Base-by-base conservation (phyloP, 1,284 basidiomycete genomes). In the Trichosporon sp. region DNA sequence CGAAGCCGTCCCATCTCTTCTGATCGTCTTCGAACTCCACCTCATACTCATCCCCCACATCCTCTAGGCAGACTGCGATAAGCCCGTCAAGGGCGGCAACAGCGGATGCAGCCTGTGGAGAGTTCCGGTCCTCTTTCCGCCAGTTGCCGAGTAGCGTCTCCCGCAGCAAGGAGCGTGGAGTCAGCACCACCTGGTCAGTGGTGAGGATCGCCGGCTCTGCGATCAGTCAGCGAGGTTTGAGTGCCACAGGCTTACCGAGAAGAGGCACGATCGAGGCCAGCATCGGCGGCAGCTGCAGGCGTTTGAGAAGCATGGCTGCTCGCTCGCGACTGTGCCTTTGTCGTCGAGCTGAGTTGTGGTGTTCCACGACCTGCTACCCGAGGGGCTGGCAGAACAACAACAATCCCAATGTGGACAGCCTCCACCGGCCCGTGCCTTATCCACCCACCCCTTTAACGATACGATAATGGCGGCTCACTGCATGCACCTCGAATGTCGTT, bases 101-200 rank as follows among this genome's bases (percentile, higher is more conserved):
- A 2, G 29, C 49, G 9, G 49, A 4, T 14, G 25, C 27, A 14
- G 49, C 49, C 2, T n/a, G 25, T 3, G 25, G 27, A 6, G 49
- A 54, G 25, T 54, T 29, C 25, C 49, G 25, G 16, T 54, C 49
- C 14, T 27, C 25, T 6, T 27, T 29, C 49, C 25, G 19, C 49
- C 49, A 54, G 49, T n/a, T 54, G 13, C 49, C 16, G 19, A 54
- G 29, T 29, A 54, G 3, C 2, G 49, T 54, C 49, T 54, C 56
- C 16, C 58, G 44, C 21, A 78, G 67, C 2, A 61, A 36, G 0
- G 63, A 33, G 0, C 60, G 57, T 2, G 71, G 64, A 2, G 76
- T 74, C 64, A 74, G 73, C 25, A 75, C 49, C n/a, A 78, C 58
- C n/a, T 73, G 69, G 56, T 79, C 77, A 1, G 76, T 76, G 6